A percentile compares a stretch with the other conserved stretches of the same genome.
phyloP scores from a whole-genome alignment of 441 rosid genomes.

The Hura crepitans region DNA sequence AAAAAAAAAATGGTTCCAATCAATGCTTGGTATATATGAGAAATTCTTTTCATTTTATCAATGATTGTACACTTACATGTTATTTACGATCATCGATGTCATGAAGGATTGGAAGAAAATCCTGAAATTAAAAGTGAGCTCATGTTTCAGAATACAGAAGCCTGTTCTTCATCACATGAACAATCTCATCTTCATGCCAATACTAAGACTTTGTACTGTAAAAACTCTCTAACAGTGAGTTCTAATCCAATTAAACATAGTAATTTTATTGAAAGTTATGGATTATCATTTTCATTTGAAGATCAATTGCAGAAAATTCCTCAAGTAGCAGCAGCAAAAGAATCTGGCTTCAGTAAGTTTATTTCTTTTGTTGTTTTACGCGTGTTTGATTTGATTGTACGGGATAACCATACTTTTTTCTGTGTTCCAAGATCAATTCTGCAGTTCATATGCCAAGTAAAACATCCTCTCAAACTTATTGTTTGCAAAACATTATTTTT shows the following conservation, averaged over 20 bases:
- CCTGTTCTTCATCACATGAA: constrained; percentile 5
- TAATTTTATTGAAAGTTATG: not conserved
- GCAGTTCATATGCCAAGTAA: too few relatives aligned
- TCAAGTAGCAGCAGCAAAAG: constrained; percentile 9
- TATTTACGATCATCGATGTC: not conserved
- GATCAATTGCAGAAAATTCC: constrained; percentile 9
- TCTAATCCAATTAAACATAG: not conserved
- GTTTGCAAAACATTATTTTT: not conserved
- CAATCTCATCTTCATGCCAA: not conserved
- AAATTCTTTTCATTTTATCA: not conserved
- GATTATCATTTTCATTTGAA: not conserved
- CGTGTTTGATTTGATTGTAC: not conserved
- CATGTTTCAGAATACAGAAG: not conserved
- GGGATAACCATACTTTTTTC: too few relatives aligned
- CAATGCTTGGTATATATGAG: not conserved
- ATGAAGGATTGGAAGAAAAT: constrained; percentile 11
- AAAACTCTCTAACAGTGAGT: not conserved
- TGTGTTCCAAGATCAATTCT: too few relatives aligned
- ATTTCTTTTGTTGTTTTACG: not conserved
- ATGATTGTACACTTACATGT: not conserved
- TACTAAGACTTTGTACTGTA: not conserved
- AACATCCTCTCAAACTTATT: not conserved
- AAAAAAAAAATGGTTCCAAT: too few relatives aligned
- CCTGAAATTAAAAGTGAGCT: not conserved
- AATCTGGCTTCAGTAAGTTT: not conserved